phyloP scores from a whole-genome alignment of 441 rosid species.

The Manihot esculenta region DNA sequence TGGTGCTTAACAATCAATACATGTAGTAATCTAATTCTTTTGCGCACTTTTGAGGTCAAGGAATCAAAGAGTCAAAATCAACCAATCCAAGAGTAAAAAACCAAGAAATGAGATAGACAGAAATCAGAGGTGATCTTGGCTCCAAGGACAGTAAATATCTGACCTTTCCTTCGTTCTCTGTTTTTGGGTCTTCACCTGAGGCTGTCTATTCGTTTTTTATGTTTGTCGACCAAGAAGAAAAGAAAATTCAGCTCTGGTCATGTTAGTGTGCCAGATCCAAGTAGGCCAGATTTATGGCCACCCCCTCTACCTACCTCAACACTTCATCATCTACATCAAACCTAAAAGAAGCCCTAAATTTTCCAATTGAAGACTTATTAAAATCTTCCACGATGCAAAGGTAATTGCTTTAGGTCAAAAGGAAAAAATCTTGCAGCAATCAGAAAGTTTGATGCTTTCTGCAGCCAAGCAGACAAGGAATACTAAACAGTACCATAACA shows the following conservation, averaged over 20 bases:
- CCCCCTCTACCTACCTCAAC: background rate
- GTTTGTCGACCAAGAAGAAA: background rate
- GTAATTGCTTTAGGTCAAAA: background rate
- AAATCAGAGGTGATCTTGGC: background rate
- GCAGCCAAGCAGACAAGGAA: background rate
- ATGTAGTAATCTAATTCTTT: too few species aligned
- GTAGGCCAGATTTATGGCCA: background rate
- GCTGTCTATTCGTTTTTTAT: background rate
- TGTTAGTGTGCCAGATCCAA: background rate
- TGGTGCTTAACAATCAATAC: background rate
- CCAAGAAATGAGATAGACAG: background rate
- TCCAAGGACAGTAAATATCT: constrained; percentile 1
- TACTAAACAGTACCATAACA: background rate
- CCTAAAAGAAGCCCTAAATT: background rate
- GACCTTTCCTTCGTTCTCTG: background rate
- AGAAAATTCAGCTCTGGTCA: background rate
- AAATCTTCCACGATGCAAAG: background rate
- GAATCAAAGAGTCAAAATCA: background rate
- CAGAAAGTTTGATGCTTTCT: constrained; percentile 1
- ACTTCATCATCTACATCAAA: background rate
- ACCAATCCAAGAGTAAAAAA: background rate
- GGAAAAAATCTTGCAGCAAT: background rate
- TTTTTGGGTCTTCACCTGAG: background rate
- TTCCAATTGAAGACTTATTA: background rate
- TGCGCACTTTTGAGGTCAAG: background rate